Percentiles rank a stretch among this genome's conserved stretches.
Evolutionary conservation across 176 grass and related monocot genomes (phyloP).

Genomic region (Oryza officinalis): DNA sequence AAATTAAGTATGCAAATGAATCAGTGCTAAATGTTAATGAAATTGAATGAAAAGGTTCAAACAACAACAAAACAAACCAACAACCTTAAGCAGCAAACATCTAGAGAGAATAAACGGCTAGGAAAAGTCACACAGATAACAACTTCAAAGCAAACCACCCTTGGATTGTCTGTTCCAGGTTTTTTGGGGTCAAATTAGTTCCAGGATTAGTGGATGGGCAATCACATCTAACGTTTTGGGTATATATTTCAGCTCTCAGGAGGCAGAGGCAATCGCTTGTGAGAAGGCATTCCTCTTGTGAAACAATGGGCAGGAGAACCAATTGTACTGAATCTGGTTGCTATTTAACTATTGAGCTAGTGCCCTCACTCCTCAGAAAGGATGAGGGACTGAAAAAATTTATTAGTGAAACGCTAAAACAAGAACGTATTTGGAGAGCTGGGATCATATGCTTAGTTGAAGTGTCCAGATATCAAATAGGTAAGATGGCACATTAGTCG

Average conservation of each 20-base stretch:
- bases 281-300: not conserved
- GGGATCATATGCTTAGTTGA: not conserved
- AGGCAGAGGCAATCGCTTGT: not conserved
- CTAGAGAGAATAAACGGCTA: not conserved
- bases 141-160: not conserved
- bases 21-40: not conserved
- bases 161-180: not conserved
- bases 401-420: not conserved
- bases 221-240: not conserved
- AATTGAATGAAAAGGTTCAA: not conserved
- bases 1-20: conserved; percentile 23
- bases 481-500: not conserved
- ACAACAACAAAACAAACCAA: not conserved
- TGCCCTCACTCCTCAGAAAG: not conserved
- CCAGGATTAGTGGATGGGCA: not conserved
- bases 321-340: not conserved
- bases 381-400: not conserved
- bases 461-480: not conserved
- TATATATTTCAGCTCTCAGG: not conserved
- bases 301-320: not conserved
- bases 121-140: not conserved
- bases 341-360: not conserved
- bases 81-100: not conserved
- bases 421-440: not conserved
- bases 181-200: too few relatives aligned